Evolutionary conservation across 2,329 filamentous ascomycete species (phyloP), one percentile per base, ranked within the genome.

Genomic region (Ramularia collo-cygni): DNA sequence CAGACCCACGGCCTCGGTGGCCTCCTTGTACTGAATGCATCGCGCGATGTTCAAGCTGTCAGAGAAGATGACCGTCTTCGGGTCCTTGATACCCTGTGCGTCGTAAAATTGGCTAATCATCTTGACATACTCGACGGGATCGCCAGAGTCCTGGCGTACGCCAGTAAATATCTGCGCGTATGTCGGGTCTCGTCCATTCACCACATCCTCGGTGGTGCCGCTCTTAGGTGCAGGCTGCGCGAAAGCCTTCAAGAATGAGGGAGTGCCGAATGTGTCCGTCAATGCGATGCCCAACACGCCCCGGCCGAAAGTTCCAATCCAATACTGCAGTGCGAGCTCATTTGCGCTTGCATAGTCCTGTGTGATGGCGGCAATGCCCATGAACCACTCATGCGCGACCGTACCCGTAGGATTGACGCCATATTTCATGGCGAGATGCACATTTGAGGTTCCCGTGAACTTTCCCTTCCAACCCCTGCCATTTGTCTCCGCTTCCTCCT

Each of bases 381-480:
- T 98, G 70, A 95, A 96, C 92, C 92, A 98, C 66, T 98, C 92
- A 59, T 98, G 92, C 1, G 92, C 92, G 2, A 86, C 81, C 0
- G 92, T 98, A 4, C 92, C 92, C 9, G 96, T 77, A 0, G 92
- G 88, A 3, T 79, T 69, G 32, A 95, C 78, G 31, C 79, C 80
- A 64, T 94, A 90, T 56, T 87, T 83, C 87, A 94, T 95, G 8
- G 92, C 92, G 51, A 98, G 79, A 61, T 96, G 90, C 3, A 98
- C 92, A 58, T 98, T 98, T 63, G 89, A 96, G 1, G 90, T 95
- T 8, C 92, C 92, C 0, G 82, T 77, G 33, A 96, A 72, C 59
- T 80, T 83, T 8, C 90, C 89, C 1, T 73, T 65, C 57, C 79
- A 75, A 1, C 80, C 82, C 28, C 74, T 73, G 19, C 48, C 40